Evolutionary conservation across 2,329 filamentous ascomycete species (phyloP).

Genomic region (Neopestalotiopsis sp.): DNA sequence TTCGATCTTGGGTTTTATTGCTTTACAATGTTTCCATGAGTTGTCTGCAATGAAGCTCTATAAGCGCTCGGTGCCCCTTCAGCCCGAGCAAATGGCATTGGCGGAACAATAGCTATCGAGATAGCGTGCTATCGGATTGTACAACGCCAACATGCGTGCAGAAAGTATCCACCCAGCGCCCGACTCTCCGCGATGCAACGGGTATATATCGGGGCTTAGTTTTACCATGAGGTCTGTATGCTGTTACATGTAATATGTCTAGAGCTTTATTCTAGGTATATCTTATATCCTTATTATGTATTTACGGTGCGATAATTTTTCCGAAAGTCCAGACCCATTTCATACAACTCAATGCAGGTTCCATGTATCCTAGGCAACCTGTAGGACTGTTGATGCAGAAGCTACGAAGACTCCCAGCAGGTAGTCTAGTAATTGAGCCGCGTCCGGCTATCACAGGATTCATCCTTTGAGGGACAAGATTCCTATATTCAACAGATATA

Average conservation of each 20-base stretch:
- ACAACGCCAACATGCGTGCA: not conserved
- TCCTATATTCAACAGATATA: too few species aligned
- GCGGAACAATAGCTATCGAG: slow-evolving; percentile 3
- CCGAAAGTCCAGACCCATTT: too few species aligned
- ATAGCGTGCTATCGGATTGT: not conserved
- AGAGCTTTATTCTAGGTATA: too few species aligned
- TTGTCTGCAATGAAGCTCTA: not conserved
- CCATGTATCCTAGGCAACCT: too few species aligned
- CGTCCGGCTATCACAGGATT: too few species aligned
- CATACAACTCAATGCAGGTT: too few species aligned
- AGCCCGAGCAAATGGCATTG: not conserved
- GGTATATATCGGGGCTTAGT: not conserved
- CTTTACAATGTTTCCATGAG: not conserved
- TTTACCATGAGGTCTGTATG: not conserved
- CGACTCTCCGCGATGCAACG: not conserved
- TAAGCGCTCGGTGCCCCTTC: slow-evolving; percentile 4
- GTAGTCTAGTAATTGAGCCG: too few species aligned
- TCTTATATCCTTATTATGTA: too few species aligned
- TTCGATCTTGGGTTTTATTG: not conserved
- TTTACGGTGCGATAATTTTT: too few species aligned
- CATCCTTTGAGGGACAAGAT: too few species aligned
- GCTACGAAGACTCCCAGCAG: too few species aligned
- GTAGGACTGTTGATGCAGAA: too few species aligned
- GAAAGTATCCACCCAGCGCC: not conserved
- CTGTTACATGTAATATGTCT: not conserved